Evolutionary conservation across 208 protist genomes (phyloP).

Genomic region (Tritrichomonas musculus): DNA sequence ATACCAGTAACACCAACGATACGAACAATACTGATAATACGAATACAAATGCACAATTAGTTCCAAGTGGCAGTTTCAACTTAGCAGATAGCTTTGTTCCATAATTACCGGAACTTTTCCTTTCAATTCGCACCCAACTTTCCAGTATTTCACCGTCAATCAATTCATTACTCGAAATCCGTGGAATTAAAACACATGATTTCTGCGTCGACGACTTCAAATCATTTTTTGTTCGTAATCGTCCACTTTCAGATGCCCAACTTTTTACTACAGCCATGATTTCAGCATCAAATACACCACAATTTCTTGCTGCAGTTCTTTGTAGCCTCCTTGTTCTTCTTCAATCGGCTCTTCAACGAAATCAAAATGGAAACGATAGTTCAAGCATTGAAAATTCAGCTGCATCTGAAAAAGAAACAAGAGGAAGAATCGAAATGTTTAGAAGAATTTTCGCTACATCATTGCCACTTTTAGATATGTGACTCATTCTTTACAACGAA

Average conservation of each 20-base stretch:
- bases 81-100: too few relatives aligned
- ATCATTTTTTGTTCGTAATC: neutral
- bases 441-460: neutral
- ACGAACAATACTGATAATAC: too few relatives aligned
- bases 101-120: neutral
- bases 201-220: neutral
- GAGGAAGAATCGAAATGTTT: too few relatives aligned
- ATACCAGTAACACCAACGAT: too few relatives aligned
- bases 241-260: neutral
- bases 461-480: neutral
- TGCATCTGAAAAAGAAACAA: neutral
- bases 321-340: neutral
- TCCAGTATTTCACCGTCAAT: neutral
- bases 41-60: too few relatives aligned
- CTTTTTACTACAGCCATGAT: neutral
- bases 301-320: neutral
- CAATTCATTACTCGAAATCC: neutral
- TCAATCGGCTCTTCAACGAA: neutral
- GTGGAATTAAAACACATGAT: neutral
- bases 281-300: neutral
- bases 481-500: neutral
- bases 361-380: too few relatives aligned
- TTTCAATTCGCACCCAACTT: neutral
- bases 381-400: too few relatives aligned
- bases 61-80: too few relatives aligned